Evolutionary conservation across 176 grass and related monocot genomes (phyloP), one percentile per base, ranked within the genome.

Genomic region (Juncus inflexus): DNA sequence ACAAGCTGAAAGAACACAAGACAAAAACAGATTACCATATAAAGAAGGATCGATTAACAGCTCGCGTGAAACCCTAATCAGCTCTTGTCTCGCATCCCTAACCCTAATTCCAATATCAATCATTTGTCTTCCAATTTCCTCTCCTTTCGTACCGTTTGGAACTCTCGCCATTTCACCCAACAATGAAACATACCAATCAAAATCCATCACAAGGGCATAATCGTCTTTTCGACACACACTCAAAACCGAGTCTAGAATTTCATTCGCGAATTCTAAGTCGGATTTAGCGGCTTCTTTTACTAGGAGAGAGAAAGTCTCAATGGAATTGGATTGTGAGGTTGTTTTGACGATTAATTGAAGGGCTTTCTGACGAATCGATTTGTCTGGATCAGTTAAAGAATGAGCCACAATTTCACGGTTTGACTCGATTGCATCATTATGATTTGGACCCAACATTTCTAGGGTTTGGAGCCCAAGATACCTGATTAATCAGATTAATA

Each of bases 61-160:
- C 45, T 65, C 79, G 45, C 85, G 79, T 79, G 82, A 79, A 10
- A 78, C 81, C 47, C 37, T 77, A 15, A 86, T 75, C 71, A 97
- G 83, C 71, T 89, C 94, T 53, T 74, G 85, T 14, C 85, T 79
- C 37, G 62, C 85, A 83, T 97, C 94, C 54, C 53, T 86, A 59
- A 97, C 94, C 74, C 94, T 77, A 67, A 97, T 51, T 4, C 83
- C 94, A 64, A 97, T 68, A 79, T 97, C 94, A 69, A 97, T 77
- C 53, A 97, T 55, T 64, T 97, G 88, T 62, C 60, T 67, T 61
- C 84, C 84, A 61, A 91, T 91, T 68, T 97, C 94, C 59, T 84
- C 85, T 13, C 88, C 94, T 19, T 83, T 72, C 12, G 43, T 66
- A 77, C 87, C 89, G 40, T 97, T 84, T 13, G 79, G 77, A 41